Evolutionary conservation across 1,284 basidiomycete species (phyloP).

Genomic region (Takashimella koratensis): DNA sequence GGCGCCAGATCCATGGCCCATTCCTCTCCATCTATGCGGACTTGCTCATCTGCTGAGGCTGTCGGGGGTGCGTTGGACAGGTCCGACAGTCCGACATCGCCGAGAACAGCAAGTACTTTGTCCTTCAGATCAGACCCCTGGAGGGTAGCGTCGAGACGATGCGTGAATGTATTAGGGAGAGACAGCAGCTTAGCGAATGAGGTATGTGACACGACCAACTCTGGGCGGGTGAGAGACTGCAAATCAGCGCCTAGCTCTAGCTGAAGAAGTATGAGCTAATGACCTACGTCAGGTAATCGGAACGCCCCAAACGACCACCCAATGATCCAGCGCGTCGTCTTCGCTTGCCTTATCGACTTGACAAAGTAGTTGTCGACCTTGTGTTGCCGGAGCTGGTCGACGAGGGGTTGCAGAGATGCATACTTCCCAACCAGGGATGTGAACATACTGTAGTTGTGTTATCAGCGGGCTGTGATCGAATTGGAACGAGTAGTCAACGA

Average conservation of each 20-base stretch:
- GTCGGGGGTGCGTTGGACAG: background rate
- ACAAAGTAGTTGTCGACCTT: slow-evolving; percentile 79
- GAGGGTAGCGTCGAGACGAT: background rate
- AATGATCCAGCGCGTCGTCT: slow-evolving; percentile 82
- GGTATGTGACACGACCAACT: slow-evolving; percentile 48
- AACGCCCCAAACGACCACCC: slow-evolving; percentile 70
- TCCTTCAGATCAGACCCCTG: background rate
- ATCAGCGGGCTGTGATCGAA: too few species aligned
- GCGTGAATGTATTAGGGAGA: slow-evolving; percentile 43
- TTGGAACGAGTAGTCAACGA: too few species aligned
- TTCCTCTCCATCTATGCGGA: background rate
- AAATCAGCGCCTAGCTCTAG: background rate
- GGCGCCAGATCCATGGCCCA: slow-evolving; percentile 52
- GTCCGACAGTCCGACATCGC: background rate
- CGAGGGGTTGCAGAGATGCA: slow-evolving; percentile 64
- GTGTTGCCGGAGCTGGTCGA: slow-evolving; percentile 56
- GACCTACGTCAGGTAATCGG: slow-evolving; percentile 70
- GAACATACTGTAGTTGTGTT: slow-evolving; percentile 53
- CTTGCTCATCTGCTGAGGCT: background rate
- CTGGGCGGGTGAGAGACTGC: slow-evolving; percentile 22
- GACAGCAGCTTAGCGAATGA: slow-evolving; percentile 56
- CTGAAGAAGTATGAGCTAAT: too few species aligned
- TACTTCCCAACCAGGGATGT: slow-evolving; percentile 87
- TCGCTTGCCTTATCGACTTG: slow-evolving; percentile 75
- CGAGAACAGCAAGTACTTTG: background rate